phyloP scores from a whole-genome alignment of 352 stramenopile genomes.

The Phytopythium kandeliae region DNA sequence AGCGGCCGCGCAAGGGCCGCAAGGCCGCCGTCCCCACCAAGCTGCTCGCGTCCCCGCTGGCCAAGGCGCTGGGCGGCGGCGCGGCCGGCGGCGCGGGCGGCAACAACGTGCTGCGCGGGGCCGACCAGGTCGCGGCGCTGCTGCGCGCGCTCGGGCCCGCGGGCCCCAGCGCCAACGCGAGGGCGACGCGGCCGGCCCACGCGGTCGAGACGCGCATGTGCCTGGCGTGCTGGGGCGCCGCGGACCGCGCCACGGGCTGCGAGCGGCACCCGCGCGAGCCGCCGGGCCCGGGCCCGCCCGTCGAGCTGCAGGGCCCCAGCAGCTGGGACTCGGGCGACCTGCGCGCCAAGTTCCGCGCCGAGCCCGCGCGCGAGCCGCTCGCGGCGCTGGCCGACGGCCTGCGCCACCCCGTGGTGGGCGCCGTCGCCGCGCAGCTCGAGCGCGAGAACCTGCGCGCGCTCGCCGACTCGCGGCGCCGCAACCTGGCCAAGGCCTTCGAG shows the following conservation, averaged over 20 bases:
- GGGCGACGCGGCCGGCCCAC: conserved; percentile 46
- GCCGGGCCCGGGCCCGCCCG: conserved; percentile 16
- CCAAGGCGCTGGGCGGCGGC: conserved; percentile 68
- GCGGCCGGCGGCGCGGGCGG: conserved; percentile 37
- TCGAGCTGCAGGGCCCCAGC: conserved; percentile 67
- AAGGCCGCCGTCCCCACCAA: conserved; percentile 30
- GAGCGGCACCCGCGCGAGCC: conserved; percentile 48
- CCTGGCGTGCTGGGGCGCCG: conserved; percentile 66
- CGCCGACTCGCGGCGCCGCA: conserved; percentile 54
- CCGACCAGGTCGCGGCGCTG: conserved; percentile 64
- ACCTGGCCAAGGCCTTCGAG: conserved; percentile 78
- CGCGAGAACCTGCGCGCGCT: conserved; percentile 66
- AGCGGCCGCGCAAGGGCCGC: conserved; percentile 7
- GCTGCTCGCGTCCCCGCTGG: conserved; percentile 63
- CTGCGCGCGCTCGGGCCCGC: conserved; percentile 66
- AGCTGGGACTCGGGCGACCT: conserved; percentile 81
- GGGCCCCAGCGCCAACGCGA: conserved; percentile 19
- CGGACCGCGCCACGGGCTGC: conserved; percentile 54
- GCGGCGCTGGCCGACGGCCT: conserved; percentile 47
- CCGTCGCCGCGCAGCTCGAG: conserved; percentile 55
- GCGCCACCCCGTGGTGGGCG: conserved; percentile 58
- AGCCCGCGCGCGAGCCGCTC: conserved; percentile 56
- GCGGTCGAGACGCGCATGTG: conserved; percentile 76
- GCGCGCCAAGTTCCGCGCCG: conserved; percentile 75
- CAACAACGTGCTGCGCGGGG: conserved; percentile 42